Evolutionary conservation across 2,329 filamentous ascomycete species (phyloP).

Genomic region (Alternaria ethzedia): DNA sequence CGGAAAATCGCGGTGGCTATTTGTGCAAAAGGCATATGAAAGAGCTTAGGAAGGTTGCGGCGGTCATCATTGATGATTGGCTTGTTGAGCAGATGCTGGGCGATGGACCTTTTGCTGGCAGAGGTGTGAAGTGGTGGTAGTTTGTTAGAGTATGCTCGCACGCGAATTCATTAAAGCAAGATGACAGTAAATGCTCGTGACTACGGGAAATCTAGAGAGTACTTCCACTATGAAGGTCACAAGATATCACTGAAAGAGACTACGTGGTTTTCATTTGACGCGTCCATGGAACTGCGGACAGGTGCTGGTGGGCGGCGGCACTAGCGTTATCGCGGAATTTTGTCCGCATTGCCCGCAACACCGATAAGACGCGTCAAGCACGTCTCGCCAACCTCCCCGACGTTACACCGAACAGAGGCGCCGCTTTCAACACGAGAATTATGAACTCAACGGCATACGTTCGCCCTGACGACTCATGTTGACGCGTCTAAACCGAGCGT

Average conservation of each 20-base stretch:
- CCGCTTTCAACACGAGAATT: background rate
- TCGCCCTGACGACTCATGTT: background rate
- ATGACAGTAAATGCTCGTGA: too few species aligned
- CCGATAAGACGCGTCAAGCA: background rate
- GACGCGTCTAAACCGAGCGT: background rate
- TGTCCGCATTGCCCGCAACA: background rate
- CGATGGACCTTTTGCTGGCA: background rate
- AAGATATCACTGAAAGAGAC: rapidly evolving
- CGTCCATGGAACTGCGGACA: background rate
- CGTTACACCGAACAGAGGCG: background rate
- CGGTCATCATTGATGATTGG: background rate
- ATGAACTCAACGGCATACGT: background rate
- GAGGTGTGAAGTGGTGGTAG: background rate
- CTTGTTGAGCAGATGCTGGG: background rate
- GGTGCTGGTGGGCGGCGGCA: background rate
- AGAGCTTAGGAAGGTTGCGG: background rate
- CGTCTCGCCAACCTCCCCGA: background rate
- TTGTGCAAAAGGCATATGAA: background rate
- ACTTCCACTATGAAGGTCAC: background rate
- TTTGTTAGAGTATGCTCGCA: background rate
- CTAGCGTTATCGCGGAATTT: background rate
- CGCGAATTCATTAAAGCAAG: background rate
- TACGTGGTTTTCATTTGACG: background rate
- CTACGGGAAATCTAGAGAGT: background rate
- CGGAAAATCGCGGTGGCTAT: background rate